These are phyloP conservation scores for Sequoiadendron giganteum DNA, from an alignment of 75 land plant species.

Conservation along the genomic window DNA sequence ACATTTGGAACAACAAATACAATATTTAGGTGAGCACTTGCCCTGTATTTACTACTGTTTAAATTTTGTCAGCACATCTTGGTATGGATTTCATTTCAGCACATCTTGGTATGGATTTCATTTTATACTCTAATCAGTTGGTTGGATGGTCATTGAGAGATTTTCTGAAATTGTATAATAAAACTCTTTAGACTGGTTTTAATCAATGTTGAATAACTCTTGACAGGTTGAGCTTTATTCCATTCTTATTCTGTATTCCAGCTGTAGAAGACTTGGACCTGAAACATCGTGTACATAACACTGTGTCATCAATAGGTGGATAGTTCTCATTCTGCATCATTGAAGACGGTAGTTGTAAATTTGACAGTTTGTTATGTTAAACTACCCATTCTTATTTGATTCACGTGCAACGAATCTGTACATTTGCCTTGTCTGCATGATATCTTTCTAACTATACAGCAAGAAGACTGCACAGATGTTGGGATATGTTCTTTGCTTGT, in stretches of 20 bases:
- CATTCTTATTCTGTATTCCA: constrained; percentile 40
- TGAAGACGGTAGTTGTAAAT: background rate
- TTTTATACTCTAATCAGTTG: background rate
- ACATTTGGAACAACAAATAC: constrained; percentile 89
- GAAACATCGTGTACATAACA: constrained; percentile 20
- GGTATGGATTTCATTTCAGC: too few species aligned
- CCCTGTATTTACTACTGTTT: background rate
- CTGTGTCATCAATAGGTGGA: constrained; percentile 44
- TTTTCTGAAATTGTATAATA: background rate
- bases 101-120: background rate
- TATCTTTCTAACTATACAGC: background rate
- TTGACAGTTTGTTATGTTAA: background rate
- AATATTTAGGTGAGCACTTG: constrained; percentile 62
- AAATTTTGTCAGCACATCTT: background rate
- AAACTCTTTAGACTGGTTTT: background rate
- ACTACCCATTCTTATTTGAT: background rate
- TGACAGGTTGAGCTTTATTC: constrained; percentile 66
- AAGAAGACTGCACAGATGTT: background rate
- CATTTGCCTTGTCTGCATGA: background rate
- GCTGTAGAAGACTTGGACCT: constrained; percentile 6
- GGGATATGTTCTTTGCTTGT: background rate
- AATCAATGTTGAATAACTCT: background rate
- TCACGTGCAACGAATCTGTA: background rate
- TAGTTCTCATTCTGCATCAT: background rate
- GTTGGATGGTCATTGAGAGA: background rate